These are phyloP conservation scores for Endothia cerciana DNA, from an alignment of 2,329 filamentous ascomycete species.

Conservation along the genomic window DNA sequence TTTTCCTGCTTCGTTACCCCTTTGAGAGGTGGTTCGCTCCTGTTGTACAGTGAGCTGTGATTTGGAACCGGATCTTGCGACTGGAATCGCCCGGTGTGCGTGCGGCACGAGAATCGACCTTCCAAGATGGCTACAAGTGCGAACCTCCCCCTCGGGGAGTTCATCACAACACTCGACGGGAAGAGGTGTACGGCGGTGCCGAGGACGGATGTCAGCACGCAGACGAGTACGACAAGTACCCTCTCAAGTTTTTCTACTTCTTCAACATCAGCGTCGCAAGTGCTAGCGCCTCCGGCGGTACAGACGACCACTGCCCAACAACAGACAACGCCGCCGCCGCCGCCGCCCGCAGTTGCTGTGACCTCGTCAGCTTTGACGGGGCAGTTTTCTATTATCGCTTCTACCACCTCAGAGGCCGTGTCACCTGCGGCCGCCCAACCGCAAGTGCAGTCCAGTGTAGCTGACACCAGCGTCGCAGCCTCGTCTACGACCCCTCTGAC, in stretches of 20 bases:
- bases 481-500: constrained; percentile 19
- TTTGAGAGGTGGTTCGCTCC: constrained; percentile 38
- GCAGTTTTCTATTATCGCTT: constrained; percentile 31
- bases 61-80: constrained; percentile 39
- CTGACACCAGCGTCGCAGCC: constrained; percentile 42
- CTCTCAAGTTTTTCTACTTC: constrained; percentile 18
- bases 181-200: constrained; percentile 60
- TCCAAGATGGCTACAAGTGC: constrained; percentile 46
- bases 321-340: constrained; percentile 24
- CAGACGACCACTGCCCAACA: constrained; percentile 22
- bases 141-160: constrained; percentile 50
- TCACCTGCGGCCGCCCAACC: constrained; percentile 32
- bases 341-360: constrained; percentile 28
- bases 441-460: constrained; percentile 38
- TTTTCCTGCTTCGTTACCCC: constrained; percentile 29
- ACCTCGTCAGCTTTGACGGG: constrained; percentile 27
- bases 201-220: constrained; percentile 35
- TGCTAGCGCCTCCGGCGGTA: constrained; percentile 27
- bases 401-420: constrained; percentile 29
- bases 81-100: constrained; percentile 48
- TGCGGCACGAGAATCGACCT: background rate
- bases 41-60: constrained; percentile 35
- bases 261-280: constrained; percentile 29
- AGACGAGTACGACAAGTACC: constrained; percentile 32
- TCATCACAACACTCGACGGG: constrained; percentile 54